phyloP scores from a whole-genome alignment of 495 filamentous ascomycete species.

The Aspergillus diversus region DNA sequence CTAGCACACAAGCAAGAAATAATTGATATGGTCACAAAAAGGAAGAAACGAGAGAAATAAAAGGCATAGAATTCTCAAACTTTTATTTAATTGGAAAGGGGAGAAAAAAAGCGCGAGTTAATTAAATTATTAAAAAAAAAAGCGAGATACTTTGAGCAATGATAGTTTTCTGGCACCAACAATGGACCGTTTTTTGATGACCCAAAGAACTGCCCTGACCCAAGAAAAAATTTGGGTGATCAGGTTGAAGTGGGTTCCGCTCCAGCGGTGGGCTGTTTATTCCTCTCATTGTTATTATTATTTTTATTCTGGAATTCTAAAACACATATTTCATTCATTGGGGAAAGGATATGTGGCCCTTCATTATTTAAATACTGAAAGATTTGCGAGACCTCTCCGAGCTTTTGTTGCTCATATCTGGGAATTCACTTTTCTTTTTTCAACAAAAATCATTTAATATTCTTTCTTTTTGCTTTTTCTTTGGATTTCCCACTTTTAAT shows the following conservation, averaged over 20 bases:
- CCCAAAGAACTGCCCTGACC: slow-evolving; percentile 19
- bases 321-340: too few species aligned
- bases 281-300: not conserved
- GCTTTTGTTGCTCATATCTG: too few species aligned
- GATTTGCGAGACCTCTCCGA: too few species aligned
- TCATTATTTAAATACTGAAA: too few species aligned
- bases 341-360: too few species aligned
- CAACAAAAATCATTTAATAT: not conserved
- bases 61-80: not conserved
- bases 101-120: slow-evolving; percentile 6
- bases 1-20: not conserved
- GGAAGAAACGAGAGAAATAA: slow-evolving; percentile 1
- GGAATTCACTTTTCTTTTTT: not conserved
- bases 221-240: slow-evolving; percentile 5
- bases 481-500: not conserved
- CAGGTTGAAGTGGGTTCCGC: slow-evolving; percentile 6
- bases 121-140: slow-evolving; percentile 2
- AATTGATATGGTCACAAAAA: not conserved
- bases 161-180: slow-evolving; percentile 9
- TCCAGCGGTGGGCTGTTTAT: not conserved
- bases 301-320: too few species aligned
- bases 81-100: slow-evolving; percentile 12
- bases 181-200: slow-evolving; percentile 22
- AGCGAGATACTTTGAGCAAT: slow-evolving; percentile 11
- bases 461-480: not conserved